Conservation (phyloP, 2,329 filamentous ascomycete species). For the Furcasterigmium sp. region DNA sequence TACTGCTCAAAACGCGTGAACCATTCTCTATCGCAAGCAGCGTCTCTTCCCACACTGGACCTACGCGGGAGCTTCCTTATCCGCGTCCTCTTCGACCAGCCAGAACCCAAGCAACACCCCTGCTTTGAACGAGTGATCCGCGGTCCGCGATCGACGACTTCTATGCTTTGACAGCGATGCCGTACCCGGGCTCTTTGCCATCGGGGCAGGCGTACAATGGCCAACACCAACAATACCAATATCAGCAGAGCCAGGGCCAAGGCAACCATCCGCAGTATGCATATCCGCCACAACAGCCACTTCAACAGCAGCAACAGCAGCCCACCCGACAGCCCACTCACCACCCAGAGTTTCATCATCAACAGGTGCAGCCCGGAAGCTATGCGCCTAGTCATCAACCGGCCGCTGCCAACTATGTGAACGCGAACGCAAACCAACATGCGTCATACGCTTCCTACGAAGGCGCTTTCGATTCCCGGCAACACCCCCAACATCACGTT, state of each 20-base stretch:
- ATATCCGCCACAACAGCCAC: slow-evolving; percentile 17
- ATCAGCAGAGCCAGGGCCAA: slow-evolving; percentile 13
- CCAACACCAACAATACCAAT: slow-evolving; percentile 23
- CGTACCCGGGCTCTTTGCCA: slow-evolving; percentile 31
- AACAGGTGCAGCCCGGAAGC: slow-evolving; percentile 13
- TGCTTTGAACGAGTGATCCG: neutral
- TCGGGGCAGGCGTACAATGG: slow-evolving; percentile 32
- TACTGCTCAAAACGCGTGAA: no score
- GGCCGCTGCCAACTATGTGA: slow-evolving; percentile 12
- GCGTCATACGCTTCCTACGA: slow-evolving; percentile 13
- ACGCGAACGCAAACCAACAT: slow-evolving; percentile 12
- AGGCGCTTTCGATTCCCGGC: slow-evolving; percentile 17
- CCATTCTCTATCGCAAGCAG: no score
- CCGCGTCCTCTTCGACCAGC: no score
- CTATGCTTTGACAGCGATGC: slow-evolving; percentile 22
- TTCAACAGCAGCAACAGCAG: slow-evolving; percentile 19
- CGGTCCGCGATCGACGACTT: slow-evolving; percentile 1
- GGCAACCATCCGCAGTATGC: slow-evolving; percentile 12
- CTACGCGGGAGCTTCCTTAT: no score
- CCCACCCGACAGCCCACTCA: slow-evolving; percentile 18
- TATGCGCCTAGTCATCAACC: slow-evolving; percentile 10
- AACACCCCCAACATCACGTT: slow-evolving; percentile 19
- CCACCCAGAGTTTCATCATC: slow-evolving; percentile 11
- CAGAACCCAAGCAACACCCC: no score
- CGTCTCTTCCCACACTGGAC: no score